Base-by-base conservation (phyloP, 2,329 filamentous ascomycete species). In the Aspergillus sp. region DNA sequence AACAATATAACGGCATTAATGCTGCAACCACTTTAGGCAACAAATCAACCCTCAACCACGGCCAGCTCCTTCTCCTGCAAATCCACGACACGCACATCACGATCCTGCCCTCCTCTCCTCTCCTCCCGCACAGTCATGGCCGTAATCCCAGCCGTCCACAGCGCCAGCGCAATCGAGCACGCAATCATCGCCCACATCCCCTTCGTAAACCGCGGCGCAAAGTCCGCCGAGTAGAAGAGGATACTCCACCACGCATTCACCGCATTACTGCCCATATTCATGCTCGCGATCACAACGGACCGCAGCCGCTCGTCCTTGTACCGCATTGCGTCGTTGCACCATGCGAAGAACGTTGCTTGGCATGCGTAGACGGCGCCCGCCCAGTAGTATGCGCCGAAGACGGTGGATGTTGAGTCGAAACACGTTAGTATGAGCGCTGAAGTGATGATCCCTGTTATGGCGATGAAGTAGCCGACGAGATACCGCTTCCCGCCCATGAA, bases 191-290 rank as follows among this genome's bases (percentile, higher is more conserved):
- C 62, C 49, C 53, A 53, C 49, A 56, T 59, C 75, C 82, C 78
- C 69, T 85, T 83, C 39, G 71, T 85, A 59, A 89, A 89, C 76
- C 82, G 83, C 0, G 88, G 88, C 3, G 87, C 88, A 70, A 84
- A 82, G 2, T 82, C 80, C 1, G 87, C 87, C 0, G 84, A 83
- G 64, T 90, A 90, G 61, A 91, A 90, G 1, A 90, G 63, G 41
- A 90, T 84, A 58, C 81, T 85, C 88, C 88, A 90, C 87, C 87
- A 90, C 0, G 86, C 85, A 64, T 90, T 89, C 5, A 90, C 78
- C 0, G 85, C 84, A 65, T 87, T 89, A 65, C 80, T 88, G 1
- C 84, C 84, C 64, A 87, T 74, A 58, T 90, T 90, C 88, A 91
- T 91, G 12, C 85, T 84, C 0, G 87, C 88, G 36, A 91, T 81